These are phyloP conservation scores for Monilinia laxa DNA, from an alignment of 2,329 filamentous ascomycete genomes.

Conservation along the genomic window DNA sequence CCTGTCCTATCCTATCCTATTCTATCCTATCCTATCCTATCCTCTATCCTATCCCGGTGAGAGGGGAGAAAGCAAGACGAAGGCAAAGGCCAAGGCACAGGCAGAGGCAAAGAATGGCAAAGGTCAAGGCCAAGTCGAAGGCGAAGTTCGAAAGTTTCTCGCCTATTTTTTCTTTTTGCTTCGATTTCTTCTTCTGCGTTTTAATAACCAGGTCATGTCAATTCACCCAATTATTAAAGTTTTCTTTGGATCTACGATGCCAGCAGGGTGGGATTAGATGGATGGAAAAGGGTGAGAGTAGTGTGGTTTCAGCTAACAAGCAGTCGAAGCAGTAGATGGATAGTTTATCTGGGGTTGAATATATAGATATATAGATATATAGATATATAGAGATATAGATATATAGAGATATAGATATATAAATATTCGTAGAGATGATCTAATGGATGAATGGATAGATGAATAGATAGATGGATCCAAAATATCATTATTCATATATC, in stretches of 20 bases:
- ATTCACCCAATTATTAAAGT: constrained; percentile 2
- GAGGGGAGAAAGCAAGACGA: background rate
- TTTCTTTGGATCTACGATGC: constrained; percentile 8
- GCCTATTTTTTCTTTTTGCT: constrained; percentile 6
- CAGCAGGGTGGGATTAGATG: background rate
- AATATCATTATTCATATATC: background rate
- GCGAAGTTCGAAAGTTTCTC: constrained; percentile 12
- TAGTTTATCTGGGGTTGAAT: too few relatives aligned
- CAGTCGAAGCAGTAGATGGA: too few relatives aligned
- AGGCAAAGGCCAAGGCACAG: background rate
- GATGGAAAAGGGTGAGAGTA: background rate
- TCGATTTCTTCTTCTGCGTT: constrained; percentile 1
- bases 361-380: too few relatives aligned
- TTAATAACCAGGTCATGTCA: background rate
- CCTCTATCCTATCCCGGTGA: background rate
- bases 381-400: too few relatives aligned
- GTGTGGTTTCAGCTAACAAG: background rate
- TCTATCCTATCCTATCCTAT: too few relatives aligned
- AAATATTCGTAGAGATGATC: constrained; percentile 13
- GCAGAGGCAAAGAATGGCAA: background rate
- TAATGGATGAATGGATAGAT: constrained; percentile 11
- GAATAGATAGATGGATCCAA: too few relatives aligned
- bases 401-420: too few relatives aligned
- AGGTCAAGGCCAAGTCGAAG: background rate
- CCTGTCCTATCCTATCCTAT: too few relatives aligned